Evolutionary conservation across 2,329 filamentous ascomycete genomes (phyloP), one percentile per base, ranked within the genome.

Genomic region (Lachnellula occidentalis): DNA sequence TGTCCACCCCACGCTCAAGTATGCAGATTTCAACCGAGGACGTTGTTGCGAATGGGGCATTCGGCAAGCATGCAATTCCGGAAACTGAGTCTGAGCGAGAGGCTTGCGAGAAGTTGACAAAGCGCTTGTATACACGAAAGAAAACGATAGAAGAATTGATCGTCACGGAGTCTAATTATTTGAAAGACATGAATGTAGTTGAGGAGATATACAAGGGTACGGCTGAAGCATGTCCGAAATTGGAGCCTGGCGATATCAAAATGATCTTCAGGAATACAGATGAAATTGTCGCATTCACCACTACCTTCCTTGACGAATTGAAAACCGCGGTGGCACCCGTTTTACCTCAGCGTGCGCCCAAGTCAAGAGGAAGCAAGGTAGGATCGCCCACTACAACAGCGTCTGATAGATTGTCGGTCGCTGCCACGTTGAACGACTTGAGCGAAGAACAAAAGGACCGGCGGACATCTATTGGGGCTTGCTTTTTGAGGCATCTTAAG

Each of bases 131-230:
- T 48, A 88, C 92, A 68, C 87, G 94, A 19, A 83, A 87, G 52
- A 84, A 95, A 68, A 84, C 95, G 47, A 87, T 97, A 65, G 92
- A 92, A 67, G 94, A 99, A 71, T 76, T 99, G 37, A 81, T 96
- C 45, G 91, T 96, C 66, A 99, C 94, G 0, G 94, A 99, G 69
- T 85, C 90, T 47, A 85, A 87, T 5, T 97, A 95, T 71, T 85
- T 95, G 54, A 84, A 90, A 60, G 94, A 99, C 69, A 92, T 99
- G 90, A 96, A 92, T 69, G 92, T 99, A 51, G 87, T 96, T 2
- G 90, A 95, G 66, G 92, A 97, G 67, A 97, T 99, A 52, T 99
- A 97, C 77, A 95, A 95, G 71, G 91, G 90, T 43, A 97, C 94
- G 0, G 89, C 90, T 1, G 85, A 88, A 62, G 87, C 88, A 11